phyloP scores from a whole-genome alignment of 2,329 filamentous ascomycete species.

The Ophiostoma ulmi region DNA sequence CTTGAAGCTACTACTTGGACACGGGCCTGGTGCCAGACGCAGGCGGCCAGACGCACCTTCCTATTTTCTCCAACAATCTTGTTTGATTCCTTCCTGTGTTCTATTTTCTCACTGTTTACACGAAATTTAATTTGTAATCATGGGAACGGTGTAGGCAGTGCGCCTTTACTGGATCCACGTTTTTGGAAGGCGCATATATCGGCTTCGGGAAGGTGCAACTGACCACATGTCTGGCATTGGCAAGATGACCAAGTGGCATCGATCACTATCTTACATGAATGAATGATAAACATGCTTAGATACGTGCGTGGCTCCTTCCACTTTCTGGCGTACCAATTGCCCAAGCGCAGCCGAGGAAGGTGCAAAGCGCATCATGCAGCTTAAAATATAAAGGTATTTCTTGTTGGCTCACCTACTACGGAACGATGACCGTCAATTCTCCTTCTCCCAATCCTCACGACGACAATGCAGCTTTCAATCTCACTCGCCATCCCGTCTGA shows the following conservation, averaged over 20 bases:
- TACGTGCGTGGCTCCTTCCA: not conserved
- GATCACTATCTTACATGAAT: not conserved
- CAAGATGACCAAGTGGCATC: not conserved
- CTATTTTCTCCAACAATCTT: not conserved
- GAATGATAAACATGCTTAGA: not conserved
- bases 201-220: conserved; percentile 8
- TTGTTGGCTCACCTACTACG: not conserved
- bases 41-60: not conserved
- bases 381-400: not conserved
- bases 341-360: not conserved
- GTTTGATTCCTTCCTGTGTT: not conserved
- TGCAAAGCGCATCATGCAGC: not conserved
- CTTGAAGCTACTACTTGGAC: not conserved
- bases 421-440: not conserved
- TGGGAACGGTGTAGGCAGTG: not conserved
- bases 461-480: not conserved
- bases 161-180: conserved; percentile 8
- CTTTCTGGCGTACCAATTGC: not conserved
- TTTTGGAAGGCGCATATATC: not conserved
- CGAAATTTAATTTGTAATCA: not conserved
- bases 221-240: not conserved
- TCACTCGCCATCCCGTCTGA: not conserved
- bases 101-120: not conserved
- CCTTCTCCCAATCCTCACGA: not conserved
- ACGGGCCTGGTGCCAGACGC: not conserved